Conservation (phyloP, 306 rosid species). For the Cicer chorassanicum region DNA sequence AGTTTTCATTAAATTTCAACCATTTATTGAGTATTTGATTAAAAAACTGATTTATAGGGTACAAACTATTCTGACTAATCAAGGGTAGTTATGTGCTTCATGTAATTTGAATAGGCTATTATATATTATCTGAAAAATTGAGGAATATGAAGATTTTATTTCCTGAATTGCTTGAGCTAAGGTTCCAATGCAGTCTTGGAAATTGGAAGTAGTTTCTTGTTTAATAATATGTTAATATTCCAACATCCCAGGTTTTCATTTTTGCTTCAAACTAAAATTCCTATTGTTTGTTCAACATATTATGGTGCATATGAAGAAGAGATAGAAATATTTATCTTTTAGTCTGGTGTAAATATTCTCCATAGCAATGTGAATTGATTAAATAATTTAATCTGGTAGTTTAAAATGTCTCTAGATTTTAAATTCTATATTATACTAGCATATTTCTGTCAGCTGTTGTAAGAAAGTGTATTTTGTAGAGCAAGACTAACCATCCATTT, state of each 20-base stretch:
- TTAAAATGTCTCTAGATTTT: conserved; percentile 3
- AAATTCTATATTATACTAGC: background rate
- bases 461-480: conserved; percentile 1
- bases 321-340: background rate
- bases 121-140: background rate
- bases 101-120: background rate
- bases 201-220: background rate
- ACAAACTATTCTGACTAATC: background rate
- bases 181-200: background rate
- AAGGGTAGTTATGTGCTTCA: background rate
- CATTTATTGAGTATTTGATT: background rate
- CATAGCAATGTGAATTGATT: background rate
- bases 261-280: background rate
- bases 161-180: background rate
- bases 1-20: background rate
- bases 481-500: conserved; percentile 5
- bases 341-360: background rate
- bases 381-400: background rate
- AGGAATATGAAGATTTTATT: conserved; percentile 7
- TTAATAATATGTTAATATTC: background rate
- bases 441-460: background rate
- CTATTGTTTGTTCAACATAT: background rate
- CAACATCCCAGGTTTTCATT: background rate
- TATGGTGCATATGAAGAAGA: background rate
- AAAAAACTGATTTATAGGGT: background rate